A percentile compares a stretch with the other conserved stretches of the same genome.
Evolutionary conservation across 306 rosid genomes (phyloP).

Genomic region (Gastrolobium bilobum): DNA sequence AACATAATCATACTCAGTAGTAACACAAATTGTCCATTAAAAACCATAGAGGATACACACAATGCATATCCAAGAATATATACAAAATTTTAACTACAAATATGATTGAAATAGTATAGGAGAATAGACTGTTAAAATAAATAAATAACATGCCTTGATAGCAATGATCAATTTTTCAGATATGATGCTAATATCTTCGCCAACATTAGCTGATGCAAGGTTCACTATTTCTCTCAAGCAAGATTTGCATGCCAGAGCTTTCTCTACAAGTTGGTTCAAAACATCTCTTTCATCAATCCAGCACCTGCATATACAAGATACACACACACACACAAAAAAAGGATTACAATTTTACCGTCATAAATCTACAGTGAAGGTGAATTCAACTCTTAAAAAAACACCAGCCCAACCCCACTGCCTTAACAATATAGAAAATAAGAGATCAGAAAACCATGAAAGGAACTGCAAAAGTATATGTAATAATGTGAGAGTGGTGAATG

Average conservation of each 20-base stretch:
- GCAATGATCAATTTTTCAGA: conserved; percentile 68
- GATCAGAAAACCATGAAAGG: conserved; percentile 16
- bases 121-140: conserved; percentile 3
- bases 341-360: conserved; percentile 15
- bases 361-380: conserved; percentile 8
- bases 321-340: conserved; percentile 26
- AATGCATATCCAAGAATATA: conserved; percentile 31
- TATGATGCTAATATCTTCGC: conserved; percentile 57
- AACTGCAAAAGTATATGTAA: conserved; percentile 28
- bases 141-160: conserved; percentile 66
- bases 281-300: conserved; percentile 80
- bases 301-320: conserved; percentile 64
- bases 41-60: conserved; percentile 12
- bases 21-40: neutral
- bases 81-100: conserved; percentile 28
- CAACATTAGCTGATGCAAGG: conserved; percentile 56
- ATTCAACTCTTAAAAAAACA: neutral
- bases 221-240: conserved; percentile 66
- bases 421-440: neutral
- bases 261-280: conserved; percentile 69
- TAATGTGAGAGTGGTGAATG: neutral
- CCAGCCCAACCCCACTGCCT: neutral
- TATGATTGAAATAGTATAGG: conserved; percentile 23
- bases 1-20: conserved; percentile 31
- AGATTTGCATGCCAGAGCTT: conserved; percentile 69